Evolutionary conservation across 78 protist species (phyloP), one percentile per base, ranked within the genome.

Genomic region (Speleostelium caveatum): DNA sequence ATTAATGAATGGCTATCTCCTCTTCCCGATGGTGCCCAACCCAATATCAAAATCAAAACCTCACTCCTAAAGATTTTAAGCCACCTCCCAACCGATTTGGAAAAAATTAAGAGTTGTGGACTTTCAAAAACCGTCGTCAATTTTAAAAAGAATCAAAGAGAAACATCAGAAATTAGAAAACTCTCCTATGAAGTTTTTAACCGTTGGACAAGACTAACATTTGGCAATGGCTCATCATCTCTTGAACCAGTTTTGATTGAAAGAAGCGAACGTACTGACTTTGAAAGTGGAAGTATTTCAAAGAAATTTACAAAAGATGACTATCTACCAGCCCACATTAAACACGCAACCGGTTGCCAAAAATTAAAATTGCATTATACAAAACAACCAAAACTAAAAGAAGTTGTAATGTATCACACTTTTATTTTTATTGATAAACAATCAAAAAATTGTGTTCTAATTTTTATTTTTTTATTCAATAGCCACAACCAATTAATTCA

Each of bases 1-100:
- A 83, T 83, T 26, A 10, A 26, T 7, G 41, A 26, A 4, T 86
- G 93, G 93, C 32, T 86, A 21, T 53, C 42, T 36, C 93, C 93
- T 30, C 36, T 86, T 8, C 93, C 93, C 26, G 93, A 86, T 33
- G 93, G 93, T 3, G 30, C 83, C 7, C 26, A 30, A 14, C 93
- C 93, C 28, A 86, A 86, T 33, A 49, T 72, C 10, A 71, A 51
- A 39, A 42, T 86, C 22, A 75, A 76, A 24, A 67, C 49, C 4
- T 71, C 66, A 0, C 17, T 86, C n/a, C 30, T 86, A 26, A 71
- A 73, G 33, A 58, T 28, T 17, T 74, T 86, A 26, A 12, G 0
- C 16, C 19, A 17, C 0, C 53, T 83, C 6, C 91, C 91, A 36
- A n/a, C 32, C 14, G 42, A 28, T 2, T 30, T 58, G 6, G 77